Evolutionary conservation across 441 rosid species (phyloP).

Genomic region (Geranium incanum): DNA sequence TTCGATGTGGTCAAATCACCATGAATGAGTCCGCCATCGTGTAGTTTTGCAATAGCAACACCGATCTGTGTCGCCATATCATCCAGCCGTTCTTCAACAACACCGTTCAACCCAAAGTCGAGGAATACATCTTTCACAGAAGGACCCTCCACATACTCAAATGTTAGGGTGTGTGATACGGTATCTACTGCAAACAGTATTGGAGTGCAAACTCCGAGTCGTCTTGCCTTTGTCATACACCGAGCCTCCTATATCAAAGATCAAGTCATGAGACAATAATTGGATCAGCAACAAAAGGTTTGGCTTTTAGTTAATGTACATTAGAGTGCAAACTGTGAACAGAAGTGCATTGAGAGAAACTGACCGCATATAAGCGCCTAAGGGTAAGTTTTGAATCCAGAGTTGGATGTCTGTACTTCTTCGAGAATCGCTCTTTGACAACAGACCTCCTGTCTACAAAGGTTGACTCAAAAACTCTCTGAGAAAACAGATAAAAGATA

Average conservation of each 20-base stretch:
- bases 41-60: constrained; percentile 69
- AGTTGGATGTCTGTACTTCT: constrained; percentile 86
- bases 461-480: constrained; percentile 72
- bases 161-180: constrained; percentile 48
- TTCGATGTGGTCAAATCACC: constrained; percentile 93
- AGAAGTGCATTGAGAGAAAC: constrained; percentile 22
- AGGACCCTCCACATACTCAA: constrained; percentile 67
- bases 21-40: constrained; percentile 89
- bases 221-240: constrained; percentile 86
- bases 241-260: constrained; percentile 62
- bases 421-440: constrained; percentile 84
- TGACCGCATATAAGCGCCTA: constrained; percentile 79
- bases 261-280: constrained; percentile 4
- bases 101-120: constrained; percentile 54
- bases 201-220: constrained; percentile 74
- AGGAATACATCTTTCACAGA: constrained; percentile 65
- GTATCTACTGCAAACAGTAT: constrained; percentile 69
- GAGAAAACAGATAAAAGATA: constrained; percentile 1
- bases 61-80: constrained; percentile 82
- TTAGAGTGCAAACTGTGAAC: not conserved
- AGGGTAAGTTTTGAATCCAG: constrained; percentile 74
- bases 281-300: not conserved
- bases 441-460: constrained; percentile 69
- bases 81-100: constrained; percentile 49
- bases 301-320: not conserved